Base-by-base conservation (phyloP, 73 alveolate genomes). In the Paramecium bursaria region DNA sequence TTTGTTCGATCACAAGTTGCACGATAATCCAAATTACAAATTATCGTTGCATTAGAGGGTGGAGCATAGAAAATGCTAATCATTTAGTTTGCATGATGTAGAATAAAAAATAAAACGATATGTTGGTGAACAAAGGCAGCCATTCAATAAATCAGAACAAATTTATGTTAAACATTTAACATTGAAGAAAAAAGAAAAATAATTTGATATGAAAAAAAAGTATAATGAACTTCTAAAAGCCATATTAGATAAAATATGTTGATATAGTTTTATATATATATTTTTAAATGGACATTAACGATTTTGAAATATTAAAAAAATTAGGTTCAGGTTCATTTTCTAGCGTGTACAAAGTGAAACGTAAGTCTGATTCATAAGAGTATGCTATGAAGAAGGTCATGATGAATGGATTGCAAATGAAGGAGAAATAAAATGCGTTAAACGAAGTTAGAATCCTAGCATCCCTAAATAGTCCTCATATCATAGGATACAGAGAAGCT, bases 371-470 rank as follows among this genome's bases (percentile, higher is more conserved):
- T 50, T 57, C 67, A 7, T 73, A 85, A 31, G 86, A 73, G 19
- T 85, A 85, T 50, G 91, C 91, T 19, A 52, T 77, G 88, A 85
- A 85, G 46, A 85, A 85, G 46, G 85, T 85, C 9, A 52, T 67
- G 29, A 30, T 85, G 75, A 33, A 54, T 29, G 76, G 86, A 22
- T 52, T 85, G 14, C 21, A 75, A 39, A 52, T 55, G 13, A 85
- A 73, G 29, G 91, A 85, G 49, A 46, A 73, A 85, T 46, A 74
- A 48, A 85, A 85, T 73, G 91, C 91, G 9, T 27, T 85, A 15
- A 85, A 85, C 48, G 91, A 85, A 85, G 87, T 85, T 22, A 42
- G 91, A 21, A 53, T 85, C 39, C 75, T 85, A 27, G 91, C 91
- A 4, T 47, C 79, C 13, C 47, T 85, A 22, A 51, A 52, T 5